Evolutionary conservation across 768 basidiomycete species (phyloP), one percentile per base, ranked within the genome.

Genomic region (Epithele typhae): DNA sequence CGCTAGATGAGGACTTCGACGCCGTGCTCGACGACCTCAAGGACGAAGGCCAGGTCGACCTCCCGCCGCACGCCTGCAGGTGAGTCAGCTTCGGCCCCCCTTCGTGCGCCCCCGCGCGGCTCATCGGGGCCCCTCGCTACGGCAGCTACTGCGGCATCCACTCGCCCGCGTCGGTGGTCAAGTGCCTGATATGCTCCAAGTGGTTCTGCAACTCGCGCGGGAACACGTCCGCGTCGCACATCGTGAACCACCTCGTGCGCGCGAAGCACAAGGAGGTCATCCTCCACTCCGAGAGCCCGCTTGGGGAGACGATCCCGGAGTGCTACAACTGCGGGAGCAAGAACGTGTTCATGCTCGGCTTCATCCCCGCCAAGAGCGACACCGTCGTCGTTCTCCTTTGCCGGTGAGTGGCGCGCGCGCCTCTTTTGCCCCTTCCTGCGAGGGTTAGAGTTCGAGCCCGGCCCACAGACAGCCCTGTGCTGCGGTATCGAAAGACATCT

Each of bases 171-270:
- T 93, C 91, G 27, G 96, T 99, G 21, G 96, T 98, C 51, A 96
- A 95, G 68, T 95, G 92, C 57, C 76, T 93, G 40, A 62, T 94
- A 40, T 95, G 92, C 61, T 78, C 83, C 17, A 94, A 94, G 64
- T 95, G 92, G 92, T 99, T 99, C 66, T 99, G 96, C 74, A 99
- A 99, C 64, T 95, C 95, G 10, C 82, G 96, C 25, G 94, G 94
- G 46, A 96, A 96, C 60, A 96, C 94, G 4, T 96, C 94, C 1
- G 93, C 94, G 2, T 98, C 95, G 1, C 96, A 99, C 64, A 98
- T 99, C 58, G 95, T 99, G 55, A 97, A 97, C 66, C 96, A 99
- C 70, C 80, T 99, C 49, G 96, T 99, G 40, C 92, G 95, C 60
- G 94, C 96, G 24, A 97, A 97, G 69, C 96, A 99, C 72, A 97